Conservation (phyloP, 148 eudicot genomes). For the Nepenthes mirabilis region DNA sequence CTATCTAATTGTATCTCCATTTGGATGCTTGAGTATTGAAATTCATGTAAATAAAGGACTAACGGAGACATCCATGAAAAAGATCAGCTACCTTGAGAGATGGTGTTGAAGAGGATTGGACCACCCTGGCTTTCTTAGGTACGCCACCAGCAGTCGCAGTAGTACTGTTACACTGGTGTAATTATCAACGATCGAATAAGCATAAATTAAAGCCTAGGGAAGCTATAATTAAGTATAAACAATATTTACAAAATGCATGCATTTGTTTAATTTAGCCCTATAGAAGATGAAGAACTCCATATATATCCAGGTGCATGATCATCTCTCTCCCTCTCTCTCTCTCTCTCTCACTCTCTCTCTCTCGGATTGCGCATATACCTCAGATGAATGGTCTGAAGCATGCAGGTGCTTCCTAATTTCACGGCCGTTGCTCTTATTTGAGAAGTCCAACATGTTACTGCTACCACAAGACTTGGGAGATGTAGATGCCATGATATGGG, state of each 20-base stretch:
- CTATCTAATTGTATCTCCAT: too few species aligned
- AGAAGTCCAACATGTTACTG: background rate
- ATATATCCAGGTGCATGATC: constrained; percentile 21
- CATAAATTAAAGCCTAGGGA: background rate
- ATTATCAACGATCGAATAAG: background rate
- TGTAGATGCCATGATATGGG: constrained; percentile 3
- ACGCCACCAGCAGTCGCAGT: constrained; percentile 11
- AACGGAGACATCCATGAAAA: too few species aligned
- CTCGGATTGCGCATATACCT: background rate
- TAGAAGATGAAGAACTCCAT: constrained; percentile 17
- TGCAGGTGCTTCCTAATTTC: background rate
- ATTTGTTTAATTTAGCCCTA: too few species aligned
- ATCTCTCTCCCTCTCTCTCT: background rate
- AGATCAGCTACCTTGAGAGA: constrained; percentile 1
- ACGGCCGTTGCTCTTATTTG: background rate
- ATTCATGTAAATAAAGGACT: too few species aligned
- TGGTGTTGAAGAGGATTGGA: constrained; percentile 10
- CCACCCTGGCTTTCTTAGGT: constrained; percentile 12
- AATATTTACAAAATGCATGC: too few species aligned
- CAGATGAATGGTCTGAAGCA: background rate
- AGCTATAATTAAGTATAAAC: too few species aligned
- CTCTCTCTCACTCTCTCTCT: too few species aligned
- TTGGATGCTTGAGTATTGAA: too few species aligned
- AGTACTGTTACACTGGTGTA: constrained; percentile 3
- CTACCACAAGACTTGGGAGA: constrained; percentile 5